Base-by-base conservation (phyloP, 2,329 filamentous ascomycete genomes). In the Fusarium graminum region DNA sequence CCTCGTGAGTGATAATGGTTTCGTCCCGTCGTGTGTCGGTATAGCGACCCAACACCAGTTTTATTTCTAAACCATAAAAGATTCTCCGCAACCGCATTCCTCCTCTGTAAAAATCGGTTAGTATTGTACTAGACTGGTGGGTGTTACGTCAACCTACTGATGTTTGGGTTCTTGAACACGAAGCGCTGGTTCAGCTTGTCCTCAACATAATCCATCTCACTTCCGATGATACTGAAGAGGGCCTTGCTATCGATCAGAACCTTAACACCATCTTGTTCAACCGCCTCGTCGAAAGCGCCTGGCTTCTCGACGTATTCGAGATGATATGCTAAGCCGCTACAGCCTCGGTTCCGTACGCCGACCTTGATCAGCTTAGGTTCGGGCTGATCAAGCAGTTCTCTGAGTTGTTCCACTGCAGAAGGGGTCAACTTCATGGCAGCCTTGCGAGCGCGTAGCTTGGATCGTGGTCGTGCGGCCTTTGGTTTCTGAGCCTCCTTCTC, bases 121-220 rank as follows among this genome's bases (percentile, higher is more conserved):
- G 54, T 56, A n/a, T 30, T 30, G 7, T 36, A 9, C 5, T 14
- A 9, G 3, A 10, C 4, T 17, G 11, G 1, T 14, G 6, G 19
- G 5, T 16, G 12, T 14, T 6, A 50, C 25, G n/a, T 43, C 12
- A 29, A 89, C 94, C 87, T 82, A 97, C 94, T 99, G 76, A 98
- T 98, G 75, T 99, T 99, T 3, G 95, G 95, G 77, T 99, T 99
- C 76, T 88, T 90, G 81, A 99, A 99, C 49, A 97, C 89, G 78
- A 99, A 99, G 68, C 92, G 86, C 79, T 94, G 87, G 77, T 91
- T 97, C 67, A 99, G 81, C 82, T 97, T 97, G 73, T 98, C 95
- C 80, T 98, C 94, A 12, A 94, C 85, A 94, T 94, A 99, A 76
- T 99, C 95, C 95, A 99, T 99, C 81, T 98, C 94, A 75, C 92